phyloP scores from a whole-genome alignment of 441 rosid genomes.

The Omphalea diandra region DNA sequence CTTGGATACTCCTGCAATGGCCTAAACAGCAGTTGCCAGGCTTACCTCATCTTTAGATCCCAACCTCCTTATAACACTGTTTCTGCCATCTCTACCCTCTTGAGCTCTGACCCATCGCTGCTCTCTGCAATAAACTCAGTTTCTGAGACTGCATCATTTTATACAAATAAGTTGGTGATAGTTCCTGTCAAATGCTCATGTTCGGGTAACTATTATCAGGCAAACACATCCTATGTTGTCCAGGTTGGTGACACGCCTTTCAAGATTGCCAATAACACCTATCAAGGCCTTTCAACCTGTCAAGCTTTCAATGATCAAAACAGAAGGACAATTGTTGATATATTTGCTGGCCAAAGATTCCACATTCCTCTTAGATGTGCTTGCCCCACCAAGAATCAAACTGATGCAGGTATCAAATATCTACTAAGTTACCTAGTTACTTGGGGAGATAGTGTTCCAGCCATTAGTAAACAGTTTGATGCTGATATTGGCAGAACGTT shows the following conservation, averaged over 20 bases:
- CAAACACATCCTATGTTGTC: conserved; percentile 52
- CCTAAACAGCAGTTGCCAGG: conserved; percentile 47
- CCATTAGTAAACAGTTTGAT: conserved; percentile 42
- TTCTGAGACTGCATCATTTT: conserved; percentile 35
- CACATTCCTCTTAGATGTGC: conserved; percentile 70
- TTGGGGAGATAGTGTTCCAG: conserved; percentile 28
- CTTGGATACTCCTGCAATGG: conserved; percentile 79
- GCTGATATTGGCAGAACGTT: conserved; percentile 36
- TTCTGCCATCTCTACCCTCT: conserved; percentile 53
- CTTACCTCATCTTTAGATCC: conserved; percentile 63
- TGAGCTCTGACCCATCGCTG: conserved; percentile 45
- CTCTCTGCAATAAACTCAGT: conserved; percentile 49
- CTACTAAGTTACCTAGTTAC: conserved; percentile 44
- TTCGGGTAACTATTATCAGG: conserved; percentile 52
- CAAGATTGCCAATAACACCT: conserved; percentile 49
- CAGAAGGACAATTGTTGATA: conserved; percentile 19
- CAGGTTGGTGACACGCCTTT: conserved; percentile 25
- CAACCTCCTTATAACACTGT: conserved; percentile 47
- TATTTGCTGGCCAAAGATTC: conserved; percentile 36
- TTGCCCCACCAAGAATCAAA: conserved; percentile 69
- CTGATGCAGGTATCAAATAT: conserved; percentile 41
- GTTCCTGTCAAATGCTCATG: conserved; percentile 77
- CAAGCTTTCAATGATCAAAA: conserved; percentile 56
- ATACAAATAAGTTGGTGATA: conserved; percentile 46
- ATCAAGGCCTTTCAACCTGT: conserved; percentile 74